A percentile compares a stretch with the other conserved stretches of the same genome.
Evolutionary conservation across 768 basidiomycete species (phyloP).

Genomic region (Coprinellus micaceus): DNA sequence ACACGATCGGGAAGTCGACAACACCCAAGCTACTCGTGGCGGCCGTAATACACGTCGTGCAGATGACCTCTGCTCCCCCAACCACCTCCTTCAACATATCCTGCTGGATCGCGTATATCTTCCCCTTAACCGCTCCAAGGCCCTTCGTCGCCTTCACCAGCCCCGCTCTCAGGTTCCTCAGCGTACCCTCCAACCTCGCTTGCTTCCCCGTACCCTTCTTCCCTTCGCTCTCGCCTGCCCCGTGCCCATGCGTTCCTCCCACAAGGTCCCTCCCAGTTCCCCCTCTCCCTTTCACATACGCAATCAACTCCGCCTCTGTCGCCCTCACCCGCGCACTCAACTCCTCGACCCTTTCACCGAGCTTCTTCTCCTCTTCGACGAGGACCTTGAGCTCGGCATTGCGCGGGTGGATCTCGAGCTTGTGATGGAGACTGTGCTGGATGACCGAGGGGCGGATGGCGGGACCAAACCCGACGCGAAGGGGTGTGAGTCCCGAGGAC

Average conservation of each 20-base stretch:
- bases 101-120: conserved; percentile 53
- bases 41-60: conserved; percentile 84
- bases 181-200: conserved; percentile 15
- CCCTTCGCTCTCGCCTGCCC: too few species aligned
- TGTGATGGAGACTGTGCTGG: conserved; percentile 58
- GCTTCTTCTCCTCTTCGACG: conserved; percentile 11
- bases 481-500: conserved; percentile 57
- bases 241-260: too few species aligned
- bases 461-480: conserved; percentile 69
- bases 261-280: too few species aligned
- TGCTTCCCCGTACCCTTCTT: too few species aligned
- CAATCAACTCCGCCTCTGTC: conserved; percentile 1
- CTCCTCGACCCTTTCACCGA: conserved; percentile 16
- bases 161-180: conserved; percentile 30
- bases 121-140: conserved; percentile 30
- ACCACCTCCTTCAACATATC: conserved; percentile 64
- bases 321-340: conserved; percentile 17
- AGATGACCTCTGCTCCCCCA: conserved; percentile 52
- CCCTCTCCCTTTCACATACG: conserved; percentile 8
- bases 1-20: conserved; percentile 88
- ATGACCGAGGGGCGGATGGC: conserved; percentile 55
- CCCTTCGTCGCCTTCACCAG: conserved; percentile 26
- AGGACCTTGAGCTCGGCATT: conserved; percentile 29
- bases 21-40: conserved; percentile 62
- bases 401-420: conserved; percentile 59